These are phyloP conservation scores for Trichoderma hamatum DNA, from an alignment of 2,329 filamentous ascomycete species.

Conservation along the genomic window DNA sequence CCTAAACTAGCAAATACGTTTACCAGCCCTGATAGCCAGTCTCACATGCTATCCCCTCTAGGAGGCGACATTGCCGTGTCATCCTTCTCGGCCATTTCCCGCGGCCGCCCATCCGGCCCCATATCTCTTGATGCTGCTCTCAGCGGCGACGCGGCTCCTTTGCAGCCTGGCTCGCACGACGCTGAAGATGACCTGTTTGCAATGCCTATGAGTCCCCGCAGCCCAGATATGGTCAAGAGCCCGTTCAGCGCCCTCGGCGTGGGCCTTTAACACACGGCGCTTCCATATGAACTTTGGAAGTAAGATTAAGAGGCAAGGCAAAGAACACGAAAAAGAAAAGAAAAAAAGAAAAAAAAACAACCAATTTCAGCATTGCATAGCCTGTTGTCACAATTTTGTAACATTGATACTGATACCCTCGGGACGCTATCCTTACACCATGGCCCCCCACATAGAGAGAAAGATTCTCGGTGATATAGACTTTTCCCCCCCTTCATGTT, in stretches of 20 bases:
- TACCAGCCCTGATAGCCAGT: conserved; percentile 39
- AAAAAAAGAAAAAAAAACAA: background rate
- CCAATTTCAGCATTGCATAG: conserved; percentile 19
- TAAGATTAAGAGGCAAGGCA: background rate
- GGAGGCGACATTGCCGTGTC: conserved; percentile 42
- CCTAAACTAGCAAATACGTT: conserved; percentile 41
- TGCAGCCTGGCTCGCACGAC: conserved; percentile 32
- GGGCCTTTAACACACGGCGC: conserved; percentile 6
- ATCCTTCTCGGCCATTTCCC: conserved; percentile 41
- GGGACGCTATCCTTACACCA: conserved; percentile 14
- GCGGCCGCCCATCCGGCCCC: conserved; percentile 31
- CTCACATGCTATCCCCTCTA: conserved; percentile 39
- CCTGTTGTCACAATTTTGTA: conserved; percentile 25
- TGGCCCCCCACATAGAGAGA: conserved; percentile 8
- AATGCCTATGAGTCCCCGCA: conserved; percentile 81
- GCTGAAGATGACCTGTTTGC: conserved; percentile 82
- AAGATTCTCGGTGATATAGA: conserved; percentile 1
- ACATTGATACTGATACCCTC: conserved; percentile 29
- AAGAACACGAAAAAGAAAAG: background rate
- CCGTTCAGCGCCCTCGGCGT: conserved; percentile 66
- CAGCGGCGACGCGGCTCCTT: conserved; percentile 32
- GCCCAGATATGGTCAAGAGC: conserved; percentile 81
- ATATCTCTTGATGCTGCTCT: conserved; percentile 43
- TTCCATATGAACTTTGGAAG: background rate
- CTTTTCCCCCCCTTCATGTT: background rate